These are phyloP conservation scores for Rhododendron mucronatum DNA, from an alignment of 148 eudicot species.

Conservation along the genomic window DNA sequence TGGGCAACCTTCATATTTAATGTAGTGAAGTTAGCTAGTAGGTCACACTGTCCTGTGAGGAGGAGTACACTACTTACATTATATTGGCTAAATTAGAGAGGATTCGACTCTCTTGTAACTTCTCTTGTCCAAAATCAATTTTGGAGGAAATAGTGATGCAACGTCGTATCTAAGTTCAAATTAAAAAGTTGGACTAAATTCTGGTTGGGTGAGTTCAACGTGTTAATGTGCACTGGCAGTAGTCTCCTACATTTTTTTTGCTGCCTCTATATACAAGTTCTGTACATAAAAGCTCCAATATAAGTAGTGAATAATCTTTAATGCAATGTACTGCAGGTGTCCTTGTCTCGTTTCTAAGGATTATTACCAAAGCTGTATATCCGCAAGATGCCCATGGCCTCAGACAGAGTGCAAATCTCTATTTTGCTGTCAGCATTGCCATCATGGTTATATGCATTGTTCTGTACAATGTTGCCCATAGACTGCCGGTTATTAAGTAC, in stretches of 20 bases:
- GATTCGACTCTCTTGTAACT: background rate
- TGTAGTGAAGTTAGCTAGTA: background rate
- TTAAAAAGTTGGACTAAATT: background rate
- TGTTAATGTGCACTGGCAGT: background rate
- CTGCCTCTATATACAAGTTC: background rate
- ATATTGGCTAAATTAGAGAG: background rate
- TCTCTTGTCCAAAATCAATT: background rate
- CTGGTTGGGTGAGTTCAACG: background rate
- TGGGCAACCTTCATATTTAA: background rate
- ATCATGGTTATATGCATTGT: constrained; percentile 69
- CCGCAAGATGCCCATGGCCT: constrained; percentile 72
- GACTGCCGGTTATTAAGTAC: constrained; percentile 79
- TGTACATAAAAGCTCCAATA: background rate
- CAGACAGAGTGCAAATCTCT: constrained; percentile 80
- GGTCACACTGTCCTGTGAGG: background rate
- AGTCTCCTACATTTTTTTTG: background rate
- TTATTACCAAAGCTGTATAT: constrained; percentile 80
- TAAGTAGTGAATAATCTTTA: background rate
- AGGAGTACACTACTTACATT: constrained; percentile 42
- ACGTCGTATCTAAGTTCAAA: background rate
- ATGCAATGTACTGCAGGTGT: constrained; percentile 56
- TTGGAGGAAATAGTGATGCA: background rate
- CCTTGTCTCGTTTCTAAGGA: constrained; percentile 69
- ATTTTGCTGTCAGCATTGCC: constrained; percentile 69
- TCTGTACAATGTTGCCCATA: constrained; percentile 65